These are phyloP conservation scores for Penicillium pulvis DNA, from an alignment of 495 filamentous ascomycete species.

Conservation along the genomic window DNA sequence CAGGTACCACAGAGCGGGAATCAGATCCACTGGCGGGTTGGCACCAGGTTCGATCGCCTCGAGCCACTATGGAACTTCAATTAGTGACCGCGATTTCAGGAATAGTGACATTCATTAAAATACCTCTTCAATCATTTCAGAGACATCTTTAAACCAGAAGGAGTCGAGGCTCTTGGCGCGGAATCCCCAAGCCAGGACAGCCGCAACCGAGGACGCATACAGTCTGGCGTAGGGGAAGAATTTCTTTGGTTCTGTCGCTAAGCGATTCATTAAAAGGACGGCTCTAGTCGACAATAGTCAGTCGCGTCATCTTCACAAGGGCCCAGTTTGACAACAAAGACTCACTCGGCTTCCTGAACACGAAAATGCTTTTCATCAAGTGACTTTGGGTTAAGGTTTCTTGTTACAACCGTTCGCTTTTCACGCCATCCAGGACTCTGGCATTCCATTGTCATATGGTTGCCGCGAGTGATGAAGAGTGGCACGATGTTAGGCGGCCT, in stretches of 20 bases:
- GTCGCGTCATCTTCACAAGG: too few relatives aligned
- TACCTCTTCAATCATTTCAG: not conserved
- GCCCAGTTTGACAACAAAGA: too few relatives aligned
- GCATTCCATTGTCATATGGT: constrained; percentile 43
- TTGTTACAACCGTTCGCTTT: constrained; percentile 46
- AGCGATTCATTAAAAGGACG: too few relatives aligned
- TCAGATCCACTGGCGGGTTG: constrained; percentile 54
- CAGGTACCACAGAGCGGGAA: constrained; percentile 43
- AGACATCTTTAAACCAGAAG: constrained; percentile 20
- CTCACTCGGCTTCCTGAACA: too few relatives aligned
- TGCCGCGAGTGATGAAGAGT: constrained; percentile 43
- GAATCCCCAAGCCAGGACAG: too few relatives aligned
- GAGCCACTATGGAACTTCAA: constrained; percentile 33
- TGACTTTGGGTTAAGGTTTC: constrained; percentile 41
- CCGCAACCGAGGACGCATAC: too few relatives aligned
- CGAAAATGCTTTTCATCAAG: constrained; percentile 35
- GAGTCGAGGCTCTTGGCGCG: too few relatives aligned
- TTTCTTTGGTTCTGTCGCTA: too few relatives aligned
- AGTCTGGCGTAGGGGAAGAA: too few relatives aligned
- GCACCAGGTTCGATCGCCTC: constrained; percentile 49
- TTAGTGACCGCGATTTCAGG: not conserved
- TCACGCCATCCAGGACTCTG: constrained; percentile 27
- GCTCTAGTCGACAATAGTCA: too few relatives aligned
- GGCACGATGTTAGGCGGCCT: constrained; percentile 49
- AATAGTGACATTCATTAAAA: not conserved